Conservation (phyloP, 768 basidiomycete species). For the Xerocomus spinulosus region DNA sequence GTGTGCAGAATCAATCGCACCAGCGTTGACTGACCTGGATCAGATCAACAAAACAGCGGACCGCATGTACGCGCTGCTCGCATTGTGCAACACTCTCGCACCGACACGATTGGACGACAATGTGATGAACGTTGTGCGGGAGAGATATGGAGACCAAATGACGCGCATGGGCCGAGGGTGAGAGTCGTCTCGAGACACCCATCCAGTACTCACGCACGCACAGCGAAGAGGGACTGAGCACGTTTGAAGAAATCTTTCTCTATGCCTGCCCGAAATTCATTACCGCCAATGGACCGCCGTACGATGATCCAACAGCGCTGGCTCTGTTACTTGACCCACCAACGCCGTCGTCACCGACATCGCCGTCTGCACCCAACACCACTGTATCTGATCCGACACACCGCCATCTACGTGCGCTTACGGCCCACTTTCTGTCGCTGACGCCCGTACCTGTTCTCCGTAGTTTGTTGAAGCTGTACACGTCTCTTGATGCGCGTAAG, state of each 20-base stretch:
- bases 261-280: conserved; percentile 98
- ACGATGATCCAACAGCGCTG: conserved; percentile 71
- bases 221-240: conserved; percentile 62
- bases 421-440: conserved; percentile 73
- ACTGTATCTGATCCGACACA: conserved; percentile 60
- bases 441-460: conserved; percentile 79
- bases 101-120: conserved; percentile 93
- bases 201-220: neutral
- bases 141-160: conserved; percentile 90
- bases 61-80: conserved; percentile 94
- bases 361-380: conserved; percentile 18
- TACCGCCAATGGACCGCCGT: conserved; percentile 89
- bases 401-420: conserved; percentile 81
- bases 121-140: conserved; percentile 88
- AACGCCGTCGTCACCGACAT: conserved; percentile 32
- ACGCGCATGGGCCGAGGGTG: conserved; percentile 80
- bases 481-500: conserved; percentile 86
- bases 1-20: conserved; percentile 9
- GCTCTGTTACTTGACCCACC: conserved; percentile 41
- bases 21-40: neutral
- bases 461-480: conserved; percentile 93
- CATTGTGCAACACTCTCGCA: conserved; percentile 88
- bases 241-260: conserved; percentile 62
- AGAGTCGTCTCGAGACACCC: conserved; percentile 29
- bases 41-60: conserved; percentile 98